Percentiles rank a stretch among this genome's conserved stretches.
phyloP scores from a whole-genome alignment of 345 rosid species.

The Excoecaria cochinchinensis region DNA sequence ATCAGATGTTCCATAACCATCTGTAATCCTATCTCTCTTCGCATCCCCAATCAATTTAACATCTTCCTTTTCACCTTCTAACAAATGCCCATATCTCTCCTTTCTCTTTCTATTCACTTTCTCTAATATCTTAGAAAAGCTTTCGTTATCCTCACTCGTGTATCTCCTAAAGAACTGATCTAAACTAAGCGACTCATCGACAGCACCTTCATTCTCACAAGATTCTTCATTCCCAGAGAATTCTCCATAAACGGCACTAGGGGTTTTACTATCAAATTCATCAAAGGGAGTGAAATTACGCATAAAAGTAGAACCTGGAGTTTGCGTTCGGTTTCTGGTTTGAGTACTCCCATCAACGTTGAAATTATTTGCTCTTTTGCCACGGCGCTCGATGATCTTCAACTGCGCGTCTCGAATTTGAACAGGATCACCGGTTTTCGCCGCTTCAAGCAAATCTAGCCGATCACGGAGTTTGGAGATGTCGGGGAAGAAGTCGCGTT shows the following conservation, averaged over 20 bases:
- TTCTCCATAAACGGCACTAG: constrained; percentile 39
- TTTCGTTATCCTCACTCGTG: constrained; percentile 91
- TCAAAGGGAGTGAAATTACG: constrained; percentile 78
- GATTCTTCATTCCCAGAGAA: constrained; percentile 32
- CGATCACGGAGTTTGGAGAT: constrained; percentile 90
- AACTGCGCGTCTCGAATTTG: constrained; percentile 94
- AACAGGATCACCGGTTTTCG: constrained; percentile 73
- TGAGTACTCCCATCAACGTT: constrained; percentile 34
- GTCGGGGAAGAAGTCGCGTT: constrained; percentile 96
- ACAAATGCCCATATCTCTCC: constrained; percentile 61
- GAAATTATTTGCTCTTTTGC: constrained; percentile 37
- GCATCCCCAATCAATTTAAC: constrained; percentile 52
- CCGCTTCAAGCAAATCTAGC: constrained; percentile 91
- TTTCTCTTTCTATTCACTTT: constrained; percentile 89
- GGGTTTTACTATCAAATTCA: constrained; percentile 61
- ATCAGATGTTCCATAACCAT: constrained; percentile 92
- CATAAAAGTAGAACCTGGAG: constrained; percentile 84
- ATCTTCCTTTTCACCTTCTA: constrained; percentile 57
- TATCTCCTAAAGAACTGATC: constrained; percentile 85
- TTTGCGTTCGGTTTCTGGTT: constrained; percentile 37
- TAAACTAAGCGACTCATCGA: constrained; percentile 57
- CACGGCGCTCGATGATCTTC: constrained; percentile 91
- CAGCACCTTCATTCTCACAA: constrained; percentile 35
- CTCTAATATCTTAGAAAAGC: constrained; percentile 77
- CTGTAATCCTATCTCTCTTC: constrained; percentile 74